phyloP scores from a whole-genome alignment of 106 monocot genomes.

The Triglochin maritima region DNA sequence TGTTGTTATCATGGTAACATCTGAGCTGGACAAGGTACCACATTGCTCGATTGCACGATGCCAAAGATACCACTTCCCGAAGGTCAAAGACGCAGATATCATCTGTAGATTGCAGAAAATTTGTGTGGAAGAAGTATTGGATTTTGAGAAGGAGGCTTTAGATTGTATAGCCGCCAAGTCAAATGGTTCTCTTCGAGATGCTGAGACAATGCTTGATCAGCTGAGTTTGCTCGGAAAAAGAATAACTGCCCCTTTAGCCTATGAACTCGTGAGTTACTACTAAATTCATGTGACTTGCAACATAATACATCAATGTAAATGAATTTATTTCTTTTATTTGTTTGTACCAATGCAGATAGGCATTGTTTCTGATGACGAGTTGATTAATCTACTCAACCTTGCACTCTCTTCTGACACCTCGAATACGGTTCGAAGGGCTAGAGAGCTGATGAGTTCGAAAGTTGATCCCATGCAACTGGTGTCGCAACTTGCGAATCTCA shows the following conservation, averaged over 20 bases:
- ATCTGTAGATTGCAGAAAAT: constrained; percentile 58
- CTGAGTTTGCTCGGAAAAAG: constrained; percentile 80
- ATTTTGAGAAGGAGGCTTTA: constrained; percentile 69
- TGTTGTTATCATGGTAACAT: constrained; percentile 80
- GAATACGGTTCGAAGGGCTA: constrained; percentile 76
- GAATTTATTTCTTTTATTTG: not conserved
- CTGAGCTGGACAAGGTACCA: constrained; percentile 59
- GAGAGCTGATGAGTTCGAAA: constrained; percentile 80
- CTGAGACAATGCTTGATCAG: constrained; percentile 86
- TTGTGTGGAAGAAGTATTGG: constrained; percentile 55
- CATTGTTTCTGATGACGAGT: constrained; percentile 82
- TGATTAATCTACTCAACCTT: constrained; percentile 71
- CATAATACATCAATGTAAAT: not conserved
- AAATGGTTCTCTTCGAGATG: constrained; percentile 86
- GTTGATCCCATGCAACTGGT: constrained; percentile 91
- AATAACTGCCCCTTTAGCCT: constrained; percentile 67
- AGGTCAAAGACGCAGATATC: constrained; percentile 61
- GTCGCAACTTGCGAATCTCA: constrained; percentile 93
- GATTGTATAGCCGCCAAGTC: constrained; percentile 63
- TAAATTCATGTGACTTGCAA: not conserved
- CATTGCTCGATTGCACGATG: constrained; percentile 43
- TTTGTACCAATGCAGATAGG: constrained; percentile 55
- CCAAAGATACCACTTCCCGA: constrained; percentile 79
- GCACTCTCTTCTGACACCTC: constrained; percentile 84
- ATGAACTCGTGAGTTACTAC: constrained; percentile 62